phyloP scores from a whole-genome alignment of 371 early-diverging fungal species.

The Homolaphlyctis polyrhiza region DNA sequence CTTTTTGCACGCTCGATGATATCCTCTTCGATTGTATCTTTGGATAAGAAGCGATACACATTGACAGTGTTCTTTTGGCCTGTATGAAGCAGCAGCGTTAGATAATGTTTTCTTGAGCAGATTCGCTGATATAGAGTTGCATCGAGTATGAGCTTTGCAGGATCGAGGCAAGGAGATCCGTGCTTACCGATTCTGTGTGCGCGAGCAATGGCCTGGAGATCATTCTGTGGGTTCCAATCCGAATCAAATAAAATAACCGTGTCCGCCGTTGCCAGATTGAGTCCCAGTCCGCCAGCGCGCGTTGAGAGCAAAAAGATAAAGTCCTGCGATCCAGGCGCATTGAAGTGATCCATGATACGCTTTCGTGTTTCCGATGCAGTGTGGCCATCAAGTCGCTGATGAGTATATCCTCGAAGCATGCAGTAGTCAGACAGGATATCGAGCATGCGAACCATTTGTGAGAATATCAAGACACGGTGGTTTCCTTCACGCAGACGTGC shows the following conservation, averaged over 20 bases:
- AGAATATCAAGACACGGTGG: slow-evolving; percentile 92
- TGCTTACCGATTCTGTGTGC: slow-evolving; percentile 98
- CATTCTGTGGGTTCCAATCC: slow-evolving; percentile 99
- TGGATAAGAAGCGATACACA: slow-evolving; percentile 97
- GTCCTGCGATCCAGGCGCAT: slow-evolving; percentile 92
- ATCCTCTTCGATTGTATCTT: slow-evolving; percentile 98
- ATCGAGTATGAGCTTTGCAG: not conserved
- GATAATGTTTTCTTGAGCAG: not conserved
- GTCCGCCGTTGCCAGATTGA: slow-evolving; percentile 97
- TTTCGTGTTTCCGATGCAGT: slow-evolving; percentile 88
- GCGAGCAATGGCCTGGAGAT: slow-evolving; percentile 99
- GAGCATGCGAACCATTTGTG: slow-evolving; percentile 72
- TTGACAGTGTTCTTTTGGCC: slow-evolving; percentile 98
- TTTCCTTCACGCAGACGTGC: slow-evolving; percentile 71
- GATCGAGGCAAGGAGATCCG: not conserved
- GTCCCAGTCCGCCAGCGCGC: slow-evolving; percentile 98
- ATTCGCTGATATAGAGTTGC: not conserved
- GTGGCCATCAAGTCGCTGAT: slow-evolving; percentile 96
- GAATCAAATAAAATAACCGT: slow-evolving; percentile 99
- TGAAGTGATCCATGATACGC: slow-evolving; percentile 96
- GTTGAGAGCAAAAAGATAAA: slow-evolving; percentile 98
- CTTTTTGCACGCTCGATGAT: slow-evolving; percentile 96
- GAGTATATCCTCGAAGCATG: slow-evolving; percentile 54
- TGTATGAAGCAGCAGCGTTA: slow-evolving; percentile 22
- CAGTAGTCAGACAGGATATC: slow-evolving; percentile 40